Conservation (phyloP, 208 protist species). For the Polymyxa betae region DNA sequence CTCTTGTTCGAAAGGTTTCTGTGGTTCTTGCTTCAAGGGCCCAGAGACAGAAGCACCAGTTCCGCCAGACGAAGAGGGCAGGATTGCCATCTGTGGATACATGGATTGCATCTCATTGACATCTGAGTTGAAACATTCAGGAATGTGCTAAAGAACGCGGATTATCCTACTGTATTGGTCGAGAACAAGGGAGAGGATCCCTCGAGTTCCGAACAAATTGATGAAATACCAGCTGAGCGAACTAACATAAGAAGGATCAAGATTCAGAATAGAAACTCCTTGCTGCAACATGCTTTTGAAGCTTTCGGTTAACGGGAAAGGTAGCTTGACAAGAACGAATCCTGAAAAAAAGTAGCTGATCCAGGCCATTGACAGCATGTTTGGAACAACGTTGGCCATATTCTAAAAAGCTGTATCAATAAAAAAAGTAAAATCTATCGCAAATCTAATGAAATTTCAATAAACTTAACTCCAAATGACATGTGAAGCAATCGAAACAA, state of each 20-base stretch:
- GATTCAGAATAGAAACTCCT: background rate
- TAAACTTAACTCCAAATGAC: background rate
- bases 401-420: background rate
- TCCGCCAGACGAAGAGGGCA: background rate
- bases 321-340: constrained; percentile 52
- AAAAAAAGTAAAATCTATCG: background rate
- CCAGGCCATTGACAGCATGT: constrained; percentile 54
- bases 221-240: constrained; percentile 57
- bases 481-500: no score
- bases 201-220: constrained; percentile 42
- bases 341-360: constrained; percentile 50
- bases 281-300: constrained; percentile 53
- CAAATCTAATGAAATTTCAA: background rate
- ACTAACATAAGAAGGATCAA: constrained; percentile 52
- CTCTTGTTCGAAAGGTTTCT: constrained; percentile 45
- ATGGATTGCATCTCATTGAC: background rate
- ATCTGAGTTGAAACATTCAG: background rate
- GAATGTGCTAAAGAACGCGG: background rate
- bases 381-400: constrained; percentile 37
- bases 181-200: background rate
- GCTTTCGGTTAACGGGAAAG: constrained; percentile 50
- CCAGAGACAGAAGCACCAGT: no score
- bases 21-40: background rate
- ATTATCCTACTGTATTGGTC: background rate
- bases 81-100: constrained; percentile 26